These are phyloP conservation scores for Nakazawaea pomicola DNA, from an alignment of 805 yeast species.

Conservation along the genomic window DNA sequence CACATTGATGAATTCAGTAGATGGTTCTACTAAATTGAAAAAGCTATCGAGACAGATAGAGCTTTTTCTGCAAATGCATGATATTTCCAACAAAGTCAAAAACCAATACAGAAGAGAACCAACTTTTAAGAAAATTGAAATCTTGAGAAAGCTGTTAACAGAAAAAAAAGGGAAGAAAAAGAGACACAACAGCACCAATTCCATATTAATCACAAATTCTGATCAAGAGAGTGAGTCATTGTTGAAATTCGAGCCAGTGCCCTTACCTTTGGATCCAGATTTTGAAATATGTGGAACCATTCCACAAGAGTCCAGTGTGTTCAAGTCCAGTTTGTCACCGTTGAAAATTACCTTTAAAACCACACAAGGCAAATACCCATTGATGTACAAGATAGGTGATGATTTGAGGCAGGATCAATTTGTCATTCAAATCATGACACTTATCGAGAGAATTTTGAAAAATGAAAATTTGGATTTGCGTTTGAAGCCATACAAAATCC, in stretches of 20 bases:
- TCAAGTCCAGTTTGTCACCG: constrained; percentile 89
- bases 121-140: constrained; percentile 69
- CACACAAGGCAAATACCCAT: constrained; percentile 49
- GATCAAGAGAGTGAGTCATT: constrained; percentile 24
- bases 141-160: constrained; percentile 50
- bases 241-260: constrained; percentile 46
- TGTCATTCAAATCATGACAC: constrained; percentile 85
- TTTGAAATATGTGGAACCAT: constrained; percentile 68
- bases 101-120: constrained; percentile 58
- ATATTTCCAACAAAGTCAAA: constrained; percentile 61
- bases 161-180: constrained; percentile 33
- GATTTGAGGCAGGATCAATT: constrained; percentile 95
- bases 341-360: constrained; percentile 76
- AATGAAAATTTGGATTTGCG: constrained; percentile 88
- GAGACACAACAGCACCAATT: not conserved
- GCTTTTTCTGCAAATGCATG: constrained; percentile 60
- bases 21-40: constrained; percentile 25
- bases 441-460: constrained; percentile 84
- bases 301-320: constrained; percentile 78
- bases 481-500: constrained; percentile 81
- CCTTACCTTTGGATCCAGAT: constrained; percentile 81
- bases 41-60: constrained; percentile 49
- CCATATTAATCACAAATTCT: constrained; percentile 6
- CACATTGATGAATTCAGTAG: constrained; percentile 18
- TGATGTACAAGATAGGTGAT: constrained; percentile 95